Conservation (phyloP, 495 filamentous ascomycete species). For the Schizothecium vesticola region DNA sequence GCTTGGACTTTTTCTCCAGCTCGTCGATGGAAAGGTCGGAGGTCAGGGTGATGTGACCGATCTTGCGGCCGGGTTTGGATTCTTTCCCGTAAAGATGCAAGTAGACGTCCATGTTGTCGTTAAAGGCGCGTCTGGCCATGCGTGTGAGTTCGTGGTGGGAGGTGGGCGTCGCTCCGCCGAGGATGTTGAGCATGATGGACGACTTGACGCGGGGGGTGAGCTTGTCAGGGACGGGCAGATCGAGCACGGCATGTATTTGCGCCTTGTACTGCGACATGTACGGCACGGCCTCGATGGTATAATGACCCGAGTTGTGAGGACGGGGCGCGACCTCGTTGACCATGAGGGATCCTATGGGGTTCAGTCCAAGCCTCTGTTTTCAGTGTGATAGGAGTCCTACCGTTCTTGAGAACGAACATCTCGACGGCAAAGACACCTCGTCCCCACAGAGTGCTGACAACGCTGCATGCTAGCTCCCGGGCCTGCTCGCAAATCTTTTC, state of each 20-base stretch:
- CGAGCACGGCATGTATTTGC: conserved; percentile 81
- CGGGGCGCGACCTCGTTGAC: conserved; percentile 95
- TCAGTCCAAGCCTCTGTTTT: not conserved
- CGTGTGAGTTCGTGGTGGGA: conserved; percentile 66
- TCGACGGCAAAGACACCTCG: conserved; percentile 95
- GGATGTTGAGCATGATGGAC: conserved; percentile 94
- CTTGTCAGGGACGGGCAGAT: conserved; percentile 61
- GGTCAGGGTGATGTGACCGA: conserved; percentile 85
- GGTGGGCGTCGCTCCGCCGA: conserved; percentile 65
- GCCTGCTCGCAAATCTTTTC: conserved; percentile 56
- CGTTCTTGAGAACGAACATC: conserved; percentile 85
- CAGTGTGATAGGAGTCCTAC: conserved; percentile 31
- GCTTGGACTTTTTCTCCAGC: conserved; percentile 64
- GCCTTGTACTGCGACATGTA: conserved; percentile 84
- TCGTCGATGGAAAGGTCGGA: conserved; percentile 59
- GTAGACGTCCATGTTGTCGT: conserved; percentile 40
- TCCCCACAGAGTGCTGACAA: conserved; percentile 74
- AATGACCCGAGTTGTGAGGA: conserved; percentile 95
- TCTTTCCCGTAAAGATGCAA: conserved; percentile 93
- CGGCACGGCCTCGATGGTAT: conserved; percentile 89
- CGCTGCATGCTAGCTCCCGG: conserved; percentile 70
- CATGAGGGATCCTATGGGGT: conserved; percentile 48
- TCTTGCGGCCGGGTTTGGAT: conserved; percentile 82
- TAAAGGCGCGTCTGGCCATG: conserved; percentile 56
- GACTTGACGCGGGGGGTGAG: conserved; percentile 53